Evolutionary conservation across 1,284 basidiomycete species (phyloP), one percentile per base, ranked within the genome.

Genomic region (Papiliotrema nemorosa): DNA sequence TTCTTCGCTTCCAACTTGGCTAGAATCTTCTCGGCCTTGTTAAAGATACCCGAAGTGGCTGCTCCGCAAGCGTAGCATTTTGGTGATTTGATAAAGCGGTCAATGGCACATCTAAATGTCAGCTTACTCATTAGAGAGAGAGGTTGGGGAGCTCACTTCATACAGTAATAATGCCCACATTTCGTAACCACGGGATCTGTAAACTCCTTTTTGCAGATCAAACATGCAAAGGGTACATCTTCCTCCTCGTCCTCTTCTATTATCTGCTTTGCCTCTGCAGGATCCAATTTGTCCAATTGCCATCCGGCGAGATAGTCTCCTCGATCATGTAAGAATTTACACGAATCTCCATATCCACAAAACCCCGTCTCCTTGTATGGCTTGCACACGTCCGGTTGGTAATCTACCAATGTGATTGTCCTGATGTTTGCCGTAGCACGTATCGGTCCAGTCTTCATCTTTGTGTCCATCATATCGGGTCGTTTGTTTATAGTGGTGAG

Each of bases 301-400:
- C 96, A 99, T 38, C 96, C 96, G 10, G 88, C 87, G 27, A 98
- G 83, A 76, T 99, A 97, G 66, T 82, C 81, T 49, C 78, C 78
- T 43, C 81, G 74, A 73, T 91, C 88, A 73, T 91, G 88, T 69
- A 91, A 79, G 76, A 92, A 91, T 78, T 97, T 98, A 78, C 94
- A 99, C 7, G 90, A 93, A 75, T 99, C 96, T 26, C 96, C 96
- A 70, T 96, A 99, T 3, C 96, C 96, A 75, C 94, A 99, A 73
- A 91, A 98, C 0, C 96, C 96, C 38, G 94, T 98, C 77, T 98
- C 94, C 83, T 97, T 97, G 77, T 98, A 99, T 75, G 97, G 93
- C 74, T 98, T 99, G 77, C 96, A 99, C 20, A 97, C 90, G 67
- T 97, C 94, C 3, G 96, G 94, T 76, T 98, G 96, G 76, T 97